Evolutionary conservation across 2,329 filamentous ascomycete species (phyloP).

Genomic region (Aspergillus intermedius): DNA sequence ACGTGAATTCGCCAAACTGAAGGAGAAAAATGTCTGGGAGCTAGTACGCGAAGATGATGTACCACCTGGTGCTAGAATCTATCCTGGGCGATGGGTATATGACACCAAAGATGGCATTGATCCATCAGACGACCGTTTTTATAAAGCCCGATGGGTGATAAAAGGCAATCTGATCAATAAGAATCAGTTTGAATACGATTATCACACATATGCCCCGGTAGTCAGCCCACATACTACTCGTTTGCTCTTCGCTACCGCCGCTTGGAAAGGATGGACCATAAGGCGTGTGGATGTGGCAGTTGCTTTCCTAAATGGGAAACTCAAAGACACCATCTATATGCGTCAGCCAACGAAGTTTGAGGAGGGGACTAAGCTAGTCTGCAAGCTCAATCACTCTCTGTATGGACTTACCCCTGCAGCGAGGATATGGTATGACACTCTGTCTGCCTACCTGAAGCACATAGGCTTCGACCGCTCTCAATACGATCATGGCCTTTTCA

Average conservation of each 20-base stretch:
- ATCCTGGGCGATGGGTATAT: background rate
- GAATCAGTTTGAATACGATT: too few relatives aligned
- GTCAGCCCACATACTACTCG: too few relatives aligned
- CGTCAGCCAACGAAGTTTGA: background rate
- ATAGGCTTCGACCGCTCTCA: background rate
- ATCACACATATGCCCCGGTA: too few relatives aligned
- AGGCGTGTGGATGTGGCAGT: too few relatives aligned
- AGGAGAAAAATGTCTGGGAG: background rate
- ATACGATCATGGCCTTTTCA: background rate
- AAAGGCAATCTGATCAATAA: too few relatives aligned
- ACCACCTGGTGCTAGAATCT: background rate
- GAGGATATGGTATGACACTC: background rate
- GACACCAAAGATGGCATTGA: background rate
- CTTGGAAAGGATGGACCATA: too few relatives aligned
- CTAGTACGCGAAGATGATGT: background rate
- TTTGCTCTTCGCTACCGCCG: too few relatives aligned
- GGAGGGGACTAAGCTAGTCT: background rate
- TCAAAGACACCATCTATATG: conserved; percentile 1
- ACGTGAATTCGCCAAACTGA: too few relatives aligned
- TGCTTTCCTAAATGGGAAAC: background rate
- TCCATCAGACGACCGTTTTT: background rate
- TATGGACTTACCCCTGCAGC: background rate
- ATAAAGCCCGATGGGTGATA: too few relatives aligned
- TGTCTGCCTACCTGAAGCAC: background rate
- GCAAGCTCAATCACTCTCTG: background rate